Conservation (phyloP, 768 basidiomycete genomes). For the Zangia roseola region DNA sequence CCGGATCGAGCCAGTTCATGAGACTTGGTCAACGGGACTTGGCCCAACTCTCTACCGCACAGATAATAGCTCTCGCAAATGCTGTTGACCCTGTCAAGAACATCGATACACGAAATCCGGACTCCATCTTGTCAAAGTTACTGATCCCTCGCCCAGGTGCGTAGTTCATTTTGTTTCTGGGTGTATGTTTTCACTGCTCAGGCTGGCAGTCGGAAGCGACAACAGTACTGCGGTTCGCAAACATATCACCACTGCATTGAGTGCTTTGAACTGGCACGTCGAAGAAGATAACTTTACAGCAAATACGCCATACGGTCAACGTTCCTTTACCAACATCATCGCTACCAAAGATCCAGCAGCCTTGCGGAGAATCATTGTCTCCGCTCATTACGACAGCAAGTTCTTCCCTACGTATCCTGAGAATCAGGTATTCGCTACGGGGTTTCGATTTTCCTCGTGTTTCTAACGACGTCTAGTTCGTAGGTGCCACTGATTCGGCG, state of each 20-base stretch:
- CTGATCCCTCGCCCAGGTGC: constrained; percentile 81
- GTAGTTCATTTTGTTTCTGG: constrained; percentile 25
- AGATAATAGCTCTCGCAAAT: constrained; percentile 50
- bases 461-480: constrained; percentile 55
- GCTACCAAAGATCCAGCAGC: constrained; percentile 94
- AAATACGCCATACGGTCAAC: constrained; percentile 77
- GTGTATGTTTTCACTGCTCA: constrained; percentile 1
- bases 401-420: constrained; percentile 69
- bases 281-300: constrained; percentile 82
- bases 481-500: constrained; percentile 97
- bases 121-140: constrained; percentile 77
- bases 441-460: not conserved
- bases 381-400: constrained; percentile 95
- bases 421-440: constrained; percentile 59
- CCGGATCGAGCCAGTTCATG: constrained; percentile 28
- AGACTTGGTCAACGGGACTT: constrained; percentile 39
- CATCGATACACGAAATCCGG: constrained; percentile 61
- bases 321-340: constrained; percentile 84
- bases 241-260: constrained; percentile 74
- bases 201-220: constrained; percentile 56
- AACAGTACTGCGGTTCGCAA: constrained; percentile 82
- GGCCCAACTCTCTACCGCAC: constrained; percentile 44
- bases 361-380: constrained; percentile 73
- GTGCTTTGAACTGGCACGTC: constrained; percentile 78
- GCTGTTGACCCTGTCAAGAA: constrained; percentile 65